phyloP scores from a whole-genome alignment of 2,329 filamentous ascomycete species.

The Talaromyces atroroseus region DNA sequence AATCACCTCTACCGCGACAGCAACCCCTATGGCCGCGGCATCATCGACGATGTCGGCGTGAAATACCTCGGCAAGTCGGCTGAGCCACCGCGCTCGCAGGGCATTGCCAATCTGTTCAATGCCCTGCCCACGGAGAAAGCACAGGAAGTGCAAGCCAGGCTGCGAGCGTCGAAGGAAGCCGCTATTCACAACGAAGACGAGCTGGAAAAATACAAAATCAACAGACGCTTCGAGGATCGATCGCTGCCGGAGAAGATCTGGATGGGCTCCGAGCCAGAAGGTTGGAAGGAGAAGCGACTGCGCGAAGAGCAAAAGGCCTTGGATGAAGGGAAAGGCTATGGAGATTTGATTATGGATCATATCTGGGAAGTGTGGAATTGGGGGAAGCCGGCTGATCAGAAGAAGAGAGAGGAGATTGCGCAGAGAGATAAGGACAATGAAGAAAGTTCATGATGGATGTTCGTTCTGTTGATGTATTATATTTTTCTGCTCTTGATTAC shows the following conservation, averaged over 20 bases:
- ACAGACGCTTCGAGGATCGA: constrained; percentile 26
- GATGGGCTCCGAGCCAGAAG: constrained; percentile 39
- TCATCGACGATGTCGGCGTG: constrained; percentile 26
- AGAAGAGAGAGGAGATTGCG: constrained; percentile 13
- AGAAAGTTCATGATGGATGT: neutral
- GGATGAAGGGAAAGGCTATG: constrained; percentile 40
- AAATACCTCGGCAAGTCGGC: constrained; percentile 5
- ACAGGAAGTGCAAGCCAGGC: constrained; percentile 26
- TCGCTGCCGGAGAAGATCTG: constrained; percentile 28
- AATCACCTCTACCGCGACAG: constrained; percentile 33
- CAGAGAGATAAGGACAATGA: neutral
- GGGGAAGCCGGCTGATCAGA: constrained; percentile 22
- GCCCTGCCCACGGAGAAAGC: constrained; percentile 31
- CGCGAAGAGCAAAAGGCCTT: constrained; percentile 40
- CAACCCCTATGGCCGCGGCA: constrained; percentile 25
- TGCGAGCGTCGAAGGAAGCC: constrained; percentile 22
- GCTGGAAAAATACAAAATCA: constrained; percentile 29
- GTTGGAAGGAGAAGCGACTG: constrained; percentile 40
- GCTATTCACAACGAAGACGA: constrained; percentile 26
- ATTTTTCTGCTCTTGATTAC: neutral
- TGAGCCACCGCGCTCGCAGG: neutral
- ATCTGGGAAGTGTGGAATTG: constrained; percentile 44
- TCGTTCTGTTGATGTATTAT: neutral
- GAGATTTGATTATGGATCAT: constrained; percentile 42
- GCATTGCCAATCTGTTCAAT: constrained; percentile 6